phyloP scores from a whole-genome alignment of 2,329 filamentous ascomycete species.

The Talaromyces sp. region DNA sequence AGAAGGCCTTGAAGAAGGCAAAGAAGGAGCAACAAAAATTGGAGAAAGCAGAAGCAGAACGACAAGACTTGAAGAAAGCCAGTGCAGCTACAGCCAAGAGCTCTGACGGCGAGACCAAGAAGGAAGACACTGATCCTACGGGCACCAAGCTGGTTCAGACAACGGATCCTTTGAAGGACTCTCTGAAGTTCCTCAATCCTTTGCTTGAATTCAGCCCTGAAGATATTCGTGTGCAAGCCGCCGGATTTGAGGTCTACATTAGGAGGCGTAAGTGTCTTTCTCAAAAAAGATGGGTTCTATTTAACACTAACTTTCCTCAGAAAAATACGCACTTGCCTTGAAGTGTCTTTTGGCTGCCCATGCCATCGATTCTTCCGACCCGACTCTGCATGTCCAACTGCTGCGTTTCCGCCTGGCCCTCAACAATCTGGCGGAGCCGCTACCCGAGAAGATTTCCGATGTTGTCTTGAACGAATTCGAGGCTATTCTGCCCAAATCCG shows the following conservation, averaged over 20 bases:
- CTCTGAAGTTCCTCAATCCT: slow-evolving; percentile 77
- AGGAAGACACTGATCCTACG: slow-evolving; percentile 83
- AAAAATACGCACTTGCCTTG: slow-evolving; percentile 80
- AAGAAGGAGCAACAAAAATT: slow-evolving; percentile 70
- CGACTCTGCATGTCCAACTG: slow-evolving; percentile 69
- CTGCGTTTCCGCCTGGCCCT: slow-evolving; percentile 62
- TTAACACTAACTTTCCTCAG: slow-evolving; percentile 41
- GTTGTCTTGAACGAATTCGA: slow-evolving; percentile 65
- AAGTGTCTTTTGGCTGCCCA: slow-evolving; percentile 74
- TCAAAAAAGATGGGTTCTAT: neutral
- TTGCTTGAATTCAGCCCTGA: slow-evolving; percentile 77
- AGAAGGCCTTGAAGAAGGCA: slow-evolving; percentile 86
- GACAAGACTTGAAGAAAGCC: slow-evolving; percentile 74
- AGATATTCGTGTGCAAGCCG: slow-evolving; percentile 73
- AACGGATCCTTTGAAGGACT: slow-evolving; percentile 74
- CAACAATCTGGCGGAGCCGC: slow-evolving; percentile 51
- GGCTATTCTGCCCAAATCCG: slow-evolving; percentile 49
- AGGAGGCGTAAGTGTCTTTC: slow-evolving; percentile 62
- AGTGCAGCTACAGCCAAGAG: slow-evolving; percentile 49
- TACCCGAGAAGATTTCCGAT: slow-evolving; percentile 60
- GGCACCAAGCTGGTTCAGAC: slow-evolving; percentile 77
- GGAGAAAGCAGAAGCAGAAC: slow-evolving; percentile 73
- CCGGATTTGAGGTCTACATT: slow-evolving; percentile 86
- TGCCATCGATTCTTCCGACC: slow-evolving; percentile 61
- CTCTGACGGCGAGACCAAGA: slow-evolving; percentile 58